These are phyloP conservation scores for Zymoseptoria brevis DNA, from an alignment of 2,329 filamentous ascomycete genomes.

Conservation along the genomic window DNA sequence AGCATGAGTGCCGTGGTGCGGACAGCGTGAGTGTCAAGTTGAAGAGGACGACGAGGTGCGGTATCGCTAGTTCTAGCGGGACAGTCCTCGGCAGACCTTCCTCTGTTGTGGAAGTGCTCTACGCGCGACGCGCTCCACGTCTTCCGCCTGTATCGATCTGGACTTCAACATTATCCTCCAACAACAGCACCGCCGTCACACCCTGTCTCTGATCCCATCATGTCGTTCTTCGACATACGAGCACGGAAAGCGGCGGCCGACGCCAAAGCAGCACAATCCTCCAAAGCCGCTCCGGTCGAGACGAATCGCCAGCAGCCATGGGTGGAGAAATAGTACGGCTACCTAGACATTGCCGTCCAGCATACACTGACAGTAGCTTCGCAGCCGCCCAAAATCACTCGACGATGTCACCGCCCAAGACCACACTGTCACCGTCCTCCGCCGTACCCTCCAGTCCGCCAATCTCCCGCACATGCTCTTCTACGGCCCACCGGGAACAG, in stretches of 20 bases:
- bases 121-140: neutral
- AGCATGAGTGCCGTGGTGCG: neutral
- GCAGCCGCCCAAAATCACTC: slow-evolving; percentile 83
- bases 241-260: slow-evolving; percentile 67
- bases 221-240: slow-evolving; percentile 96
- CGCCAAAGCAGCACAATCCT: slow-evolving; percentile 59
- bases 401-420: slow-evolving; percentile 96
- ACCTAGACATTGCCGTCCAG: slow-evolving; percentile 1
- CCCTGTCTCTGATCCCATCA: slow-evolving; percentile 29
- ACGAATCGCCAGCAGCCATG: slow-evolving; percentile 74
- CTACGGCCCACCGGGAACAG: slow-evolving; percentile 93
- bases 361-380: slow-evolving; percentile 7
- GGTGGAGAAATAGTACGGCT: slow-evolving; percentile 51
- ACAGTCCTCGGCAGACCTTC: neutral
- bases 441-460: slow-evolving; percentile 85
- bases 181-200: neutral
- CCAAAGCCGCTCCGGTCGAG: slow-evolving; percentile 57
- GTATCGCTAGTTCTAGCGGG: neutral
- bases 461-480: slow-evolving; percentile 99
- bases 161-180: neutral
- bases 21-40: neutral
- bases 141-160: neutral
- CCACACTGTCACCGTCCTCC: slow-evolving; percentile 87
- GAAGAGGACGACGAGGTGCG: neutral
- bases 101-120: neutral